Evolutionary conservation across 2,329 filamentous ascomycete species (phyloP).

Genomic region (Claviceps cyperi): DNA sequence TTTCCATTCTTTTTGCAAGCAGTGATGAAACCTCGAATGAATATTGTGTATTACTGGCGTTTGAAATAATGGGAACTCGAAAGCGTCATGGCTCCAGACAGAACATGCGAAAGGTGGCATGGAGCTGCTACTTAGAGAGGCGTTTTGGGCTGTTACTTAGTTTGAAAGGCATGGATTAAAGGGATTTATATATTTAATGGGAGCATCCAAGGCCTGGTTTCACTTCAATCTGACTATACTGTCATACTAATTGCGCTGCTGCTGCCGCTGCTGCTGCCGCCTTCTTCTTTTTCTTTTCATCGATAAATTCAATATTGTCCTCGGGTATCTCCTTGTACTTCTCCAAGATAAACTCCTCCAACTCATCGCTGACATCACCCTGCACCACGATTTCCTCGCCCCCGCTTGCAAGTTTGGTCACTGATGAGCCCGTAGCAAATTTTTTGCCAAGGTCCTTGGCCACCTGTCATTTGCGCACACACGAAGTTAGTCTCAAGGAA

Average conservation of each 20-base stretch:
- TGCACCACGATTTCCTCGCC: slow-evolving; percentile 97
- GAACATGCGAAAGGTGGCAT: neutral
- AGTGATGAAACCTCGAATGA: neutral
- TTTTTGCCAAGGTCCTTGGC: slow-evolving; percentile 98
- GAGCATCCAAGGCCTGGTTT: slow-evolving; percentile 1
- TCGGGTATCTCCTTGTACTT: slow-evolving; percentile 83
- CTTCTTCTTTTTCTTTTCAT: slow-evolving; percentile 84
- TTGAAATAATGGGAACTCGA: neutral
- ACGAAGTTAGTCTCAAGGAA: neutral
- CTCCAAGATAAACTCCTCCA: slow-evolving; percentile 79
- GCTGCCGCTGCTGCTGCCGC: slow-evolving; percentile 9
- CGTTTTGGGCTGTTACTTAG: neutral
- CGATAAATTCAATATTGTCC: slow-evolving; percentile 86
- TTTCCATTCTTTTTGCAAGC: neutral
- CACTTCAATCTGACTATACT: neutral
- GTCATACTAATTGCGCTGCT: neutral
- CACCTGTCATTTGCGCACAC: slow-evolving; percentile 26
- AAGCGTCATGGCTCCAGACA: neutral
- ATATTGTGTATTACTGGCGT: neutral
- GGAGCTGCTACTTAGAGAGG: neutral
- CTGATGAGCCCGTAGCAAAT: slow-evolving; percentile 85
- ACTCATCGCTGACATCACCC: slow-evolving; percentile 89
- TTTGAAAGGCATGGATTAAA: neutral
- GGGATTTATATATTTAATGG: neutral
- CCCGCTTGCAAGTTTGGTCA: slow-evolving; percentile 75